Base-by-base conservation (phyloP, 2,329 filamentous ascomycete genomes). In the Aspergillus sp. region DNA sequence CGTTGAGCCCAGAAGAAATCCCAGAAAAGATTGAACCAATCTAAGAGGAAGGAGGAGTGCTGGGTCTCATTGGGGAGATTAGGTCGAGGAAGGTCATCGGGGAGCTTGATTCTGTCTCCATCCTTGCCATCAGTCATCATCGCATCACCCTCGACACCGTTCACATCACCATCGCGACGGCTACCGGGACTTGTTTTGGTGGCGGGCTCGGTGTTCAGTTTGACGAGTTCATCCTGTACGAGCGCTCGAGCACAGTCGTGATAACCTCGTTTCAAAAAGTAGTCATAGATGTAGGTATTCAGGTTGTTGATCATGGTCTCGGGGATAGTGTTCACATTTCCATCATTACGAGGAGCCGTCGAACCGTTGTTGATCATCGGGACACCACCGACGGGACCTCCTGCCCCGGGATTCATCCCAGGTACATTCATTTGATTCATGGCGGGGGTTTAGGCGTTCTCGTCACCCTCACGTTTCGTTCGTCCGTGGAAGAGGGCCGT, bases 11-110 rank as follows among this genome's bases (percentile, higher is more conserved):
- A 82, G 69, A 86, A 94, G 57, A 97, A 88, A 61, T 98, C 93
- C 89, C 89, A 97, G 68, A 98, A 98, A 44, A 96, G 79, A 62
- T 84, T 88, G 74, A 94, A 98, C 93, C 93, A 98, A 61, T 97
- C 93, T 57, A 88, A 85, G n/a, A 98, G 75, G 61, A 98, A 97
- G 28, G 87, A 88, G 0, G 64, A 52, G 80, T 86, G 59, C 85
- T 85, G 46, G 78, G 78, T 50, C 50, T 70, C 73, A 52, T 81
- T 82, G 8, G 88, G 83, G 5, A 80, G 58, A 46, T 58, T 66
- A 10, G 71, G 70, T 27, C 69, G 76, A 4, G 91, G 91, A 35
- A 97, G 77, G 61, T 94, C 89, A 48, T 83, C 80, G 1, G 87
- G 86, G 39, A 85, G 77, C 64, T 91, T 90, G 43, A 76, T 67